These are phyloP conservation scores for Magnolia sinica DNA, from an alignment of 164 flowering plant species.

Conservation along the genomic window DNA sequence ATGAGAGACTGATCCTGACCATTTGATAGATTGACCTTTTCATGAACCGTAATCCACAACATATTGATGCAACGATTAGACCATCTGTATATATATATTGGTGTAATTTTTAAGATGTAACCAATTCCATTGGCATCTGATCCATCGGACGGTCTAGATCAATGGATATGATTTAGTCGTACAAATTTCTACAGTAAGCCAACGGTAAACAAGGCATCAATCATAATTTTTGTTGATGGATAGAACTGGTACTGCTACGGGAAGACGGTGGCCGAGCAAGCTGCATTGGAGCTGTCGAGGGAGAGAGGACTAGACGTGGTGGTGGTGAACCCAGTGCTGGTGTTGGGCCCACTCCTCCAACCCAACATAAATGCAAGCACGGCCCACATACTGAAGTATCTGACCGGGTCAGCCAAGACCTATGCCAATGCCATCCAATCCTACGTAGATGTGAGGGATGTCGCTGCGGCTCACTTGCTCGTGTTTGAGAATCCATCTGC, in stretches of 20 bases:
- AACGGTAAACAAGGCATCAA: not conserved
- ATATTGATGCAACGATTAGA: too few species aligned
- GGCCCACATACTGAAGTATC: slow-evolving; percentile 75
- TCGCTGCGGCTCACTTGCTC: slow-evolving; percentile 74
- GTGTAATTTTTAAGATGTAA: not conserved
- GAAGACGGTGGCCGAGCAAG: slow-evolving; percentile 85
- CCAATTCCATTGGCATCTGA: not conserved
- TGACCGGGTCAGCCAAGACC: slow-evolving; percentile 83
- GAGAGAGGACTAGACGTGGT: slow-evolving; percentile 79
- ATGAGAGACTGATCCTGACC: not conserved
- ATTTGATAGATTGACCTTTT: too few species aligned
- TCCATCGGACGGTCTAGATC: not conserved
- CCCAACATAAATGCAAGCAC: slow-evolving; percentile 70
- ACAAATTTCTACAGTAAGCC: not conserved
- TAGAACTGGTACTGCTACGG: slow-evolving; percentile 99
- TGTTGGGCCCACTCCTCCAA: slow-evolving; percentile 78
- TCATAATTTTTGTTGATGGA: not conserved
- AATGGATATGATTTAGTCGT: too few species aligned
- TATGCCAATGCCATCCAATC: slow-evolving; percentile 83
- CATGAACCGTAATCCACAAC: too few species aligned
- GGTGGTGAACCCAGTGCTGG: slow-evolving; percentile 77
- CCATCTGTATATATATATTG: not conserved
- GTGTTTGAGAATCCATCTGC: slow-evolving; percentile 71
- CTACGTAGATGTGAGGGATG: slow-evolving; percentile 78
- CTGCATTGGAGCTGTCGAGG: slow-evolving; percentile 70